Base-by-base conservation (phyloP, 495 filamentous ascomycete species). In the Penicillium lagena region DNA sequence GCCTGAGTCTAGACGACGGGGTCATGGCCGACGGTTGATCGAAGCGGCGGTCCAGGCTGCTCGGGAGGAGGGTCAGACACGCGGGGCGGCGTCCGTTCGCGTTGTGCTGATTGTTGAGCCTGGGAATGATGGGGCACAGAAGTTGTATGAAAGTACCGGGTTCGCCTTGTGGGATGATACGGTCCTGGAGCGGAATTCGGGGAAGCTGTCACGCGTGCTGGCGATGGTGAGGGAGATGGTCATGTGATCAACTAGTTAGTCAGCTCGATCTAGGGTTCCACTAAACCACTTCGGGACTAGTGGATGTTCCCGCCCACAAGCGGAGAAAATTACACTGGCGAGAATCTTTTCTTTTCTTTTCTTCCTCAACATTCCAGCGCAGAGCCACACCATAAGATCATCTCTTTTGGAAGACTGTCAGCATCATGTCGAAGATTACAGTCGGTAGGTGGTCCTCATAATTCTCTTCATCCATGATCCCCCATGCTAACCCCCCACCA, bases 361-460 rank as follows among this genome's bases (percentile, higher is more conserved):
- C 51, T 52, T 51, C 49, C 42, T 48, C 58, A 59, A 58, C 61
- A 57, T 60, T 65, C 67, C 60, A 67, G 67, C 71, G 70, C 64
- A 71, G 82, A 80, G 82, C 81, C 81, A 76, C 77, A 85, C 82
- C 82, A 80, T 75, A 82, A 80, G 79, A 78, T 76, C 58, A 63
- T 54, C 44, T 70, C 72, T 76, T 74, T 71, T 75, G 73, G 73
- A 76, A 78, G 74, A 76, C 73, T 76, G 73, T 74, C 64, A 62
- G 59, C 66, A 85, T 70, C 60, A 89, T 89, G 85, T 87, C 84
- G 35, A 88, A 89, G 75, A 89, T 89, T 72, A 84, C 85, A 83
- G 85, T 89, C 83, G 84, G 83, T 87, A 75, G 43, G 82, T 78
- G 51, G 22, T 48, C 15, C 31, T 36, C 32, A 9, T 22, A 34